phyloP scores from a whole-genome alignment of 2,329 filamentous ascomycete species.

The Calonectria pseudoturangicola region DNA sequence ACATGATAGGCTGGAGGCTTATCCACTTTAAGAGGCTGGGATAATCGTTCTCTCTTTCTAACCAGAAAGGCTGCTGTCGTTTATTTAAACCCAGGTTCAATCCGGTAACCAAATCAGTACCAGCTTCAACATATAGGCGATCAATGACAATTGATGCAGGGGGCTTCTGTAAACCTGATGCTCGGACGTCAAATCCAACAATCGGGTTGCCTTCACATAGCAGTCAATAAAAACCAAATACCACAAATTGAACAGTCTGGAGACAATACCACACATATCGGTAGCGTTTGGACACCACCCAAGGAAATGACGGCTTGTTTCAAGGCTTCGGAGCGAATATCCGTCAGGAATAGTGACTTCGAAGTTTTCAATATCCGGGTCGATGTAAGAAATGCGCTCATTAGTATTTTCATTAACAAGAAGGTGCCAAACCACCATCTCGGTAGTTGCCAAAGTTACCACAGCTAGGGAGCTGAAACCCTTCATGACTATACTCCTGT shows the following conservation, averaged over 20 bases:
- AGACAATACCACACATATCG: slow-evolving; percentile 35
- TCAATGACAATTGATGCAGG: slow-evolving; percentile 27
- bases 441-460: not conserved
- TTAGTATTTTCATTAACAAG: not conserved
- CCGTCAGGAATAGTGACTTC: not conserved
- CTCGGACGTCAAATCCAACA: not conserved
- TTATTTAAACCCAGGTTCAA: slow-evolving; percentile 33
- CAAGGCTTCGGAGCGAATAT: slow-evolving; percentile 3
- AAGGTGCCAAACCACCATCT: slow-evolving; percentile 42
- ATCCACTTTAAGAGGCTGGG: slow-evolving; percentile 41
- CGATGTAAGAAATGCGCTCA: slow-evolving; percentile 38
- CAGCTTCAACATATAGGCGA: slow-evolving; percentile 39
- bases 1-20: slow-evolving; percentile 18
- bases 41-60: slow-evolving; percentile 40
- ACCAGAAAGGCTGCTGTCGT: slow-evolving; percentile 37
- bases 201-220: not conserved
- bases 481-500: slow-evolving; percentile 32
- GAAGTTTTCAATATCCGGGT: slow-evolving; percentile 17
- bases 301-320: slow-evolving; percentile 36
- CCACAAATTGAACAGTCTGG: not conserved
- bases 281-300: slow-evolving; percentile 40
- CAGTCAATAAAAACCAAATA: not conserved
- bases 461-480: slow-evolving; percentile 35
- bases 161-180: not conserved
- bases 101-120: slow-evolving; percentile 25